Conservation (phyloP, 2,329 filamentous ascomycete species). For the Trichoderma guizhouense region DNA sequence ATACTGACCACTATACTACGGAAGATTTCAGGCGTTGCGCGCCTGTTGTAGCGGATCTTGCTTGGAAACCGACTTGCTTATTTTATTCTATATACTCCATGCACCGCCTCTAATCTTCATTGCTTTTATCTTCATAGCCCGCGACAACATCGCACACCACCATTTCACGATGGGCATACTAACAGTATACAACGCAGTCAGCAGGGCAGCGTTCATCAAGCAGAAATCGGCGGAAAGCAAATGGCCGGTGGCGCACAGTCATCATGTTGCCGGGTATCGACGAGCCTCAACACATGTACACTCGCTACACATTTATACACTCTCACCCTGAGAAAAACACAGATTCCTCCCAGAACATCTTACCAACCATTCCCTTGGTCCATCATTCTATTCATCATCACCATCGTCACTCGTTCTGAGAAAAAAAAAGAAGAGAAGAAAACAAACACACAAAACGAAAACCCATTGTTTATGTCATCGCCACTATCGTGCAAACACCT, state of each 20-base stretch:
- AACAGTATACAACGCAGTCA: background rate
- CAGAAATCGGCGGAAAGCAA: background rate
- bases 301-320: slow-evolving; percentile 16
- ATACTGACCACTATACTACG: slow-evolving; percentile 27
- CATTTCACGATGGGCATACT: background rate
- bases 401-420: background rate
- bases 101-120: too few species aligned
- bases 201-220: background rate
- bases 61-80: background rate
- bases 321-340: background rate
- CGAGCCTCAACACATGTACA: slow-evolving; percentile 24
- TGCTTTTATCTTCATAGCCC: background rate
- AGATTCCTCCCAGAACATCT: background rate
- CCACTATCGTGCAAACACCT: slow-evolving; percentile 69
- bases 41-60: slow-evolving; percentile 18
- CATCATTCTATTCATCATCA: slow-evolving; percentile 12
- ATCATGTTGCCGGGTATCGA: slow-evolving; percentile 33
- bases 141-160: background rate
- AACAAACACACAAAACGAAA: background rate
- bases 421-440: background rate
- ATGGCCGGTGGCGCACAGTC: background rate
- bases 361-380: background rate
- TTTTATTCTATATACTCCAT: background rate
- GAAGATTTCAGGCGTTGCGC: slow-evolving; percentile 19
- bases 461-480: background rate